phyloP scores from a whole-genome alignment of 169 alveolate species.

The Plasmodium chabaudi region DNA sequence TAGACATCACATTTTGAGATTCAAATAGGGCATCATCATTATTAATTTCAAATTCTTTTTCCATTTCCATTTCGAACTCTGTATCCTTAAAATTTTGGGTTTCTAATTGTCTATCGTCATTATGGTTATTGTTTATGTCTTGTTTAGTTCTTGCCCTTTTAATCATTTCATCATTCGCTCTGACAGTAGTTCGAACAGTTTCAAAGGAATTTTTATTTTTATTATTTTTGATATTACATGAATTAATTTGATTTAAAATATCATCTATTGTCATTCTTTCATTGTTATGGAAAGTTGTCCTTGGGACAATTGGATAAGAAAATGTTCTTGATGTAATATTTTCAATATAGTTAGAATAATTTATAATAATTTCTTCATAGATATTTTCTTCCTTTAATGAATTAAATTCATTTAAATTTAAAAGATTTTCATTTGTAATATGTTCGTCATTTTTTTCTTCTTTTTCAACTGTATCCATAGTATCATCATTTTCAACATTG shows the following conservation, averaged over 20 bases:
- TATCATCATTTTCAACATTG: neutral
- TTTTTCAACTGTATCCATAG: neutral
- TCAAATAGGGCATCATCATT: neutral
- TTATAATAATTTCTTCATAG: constrained; percentile 50
- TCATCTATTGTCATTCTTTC: constrained; percentile 48
- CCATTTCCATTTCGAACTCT: neutral
- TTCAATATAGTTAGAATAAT: constrained; percentile 50
- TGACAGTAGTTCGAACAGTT: no score
- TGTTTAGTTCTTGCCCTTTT: neutral
- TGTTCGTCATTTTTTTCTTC: neutral
- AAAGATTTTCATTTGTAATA: constrained; percentile 8
- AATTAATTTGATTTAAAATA: constrained; percentile 21
- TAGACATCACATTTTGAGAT: no score
- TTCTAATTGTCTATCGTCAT: no score
- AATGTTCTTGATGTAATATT: constrained; percentile 5
- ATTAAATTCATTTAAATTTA: constrained; percentile 21
- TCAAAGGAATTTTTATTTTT: neutral
- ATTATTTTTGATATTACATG: neutral
- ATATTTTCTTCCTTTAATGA: constrained; percentile 41
- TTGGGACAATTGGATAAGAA: constrained; percentile 48
- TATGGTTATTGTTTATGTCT: neutral
- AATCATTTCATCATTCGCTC: neutral
- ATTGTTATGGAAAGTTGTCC: neutral
- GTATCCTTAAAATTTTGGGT: neutral
- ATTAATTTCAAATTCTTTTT: neutral